These are phyloP conservation scores for Brettanomyces nanus DNA, from an alignment of 805 yeast species.

Conservation along the genomic window DNA sequence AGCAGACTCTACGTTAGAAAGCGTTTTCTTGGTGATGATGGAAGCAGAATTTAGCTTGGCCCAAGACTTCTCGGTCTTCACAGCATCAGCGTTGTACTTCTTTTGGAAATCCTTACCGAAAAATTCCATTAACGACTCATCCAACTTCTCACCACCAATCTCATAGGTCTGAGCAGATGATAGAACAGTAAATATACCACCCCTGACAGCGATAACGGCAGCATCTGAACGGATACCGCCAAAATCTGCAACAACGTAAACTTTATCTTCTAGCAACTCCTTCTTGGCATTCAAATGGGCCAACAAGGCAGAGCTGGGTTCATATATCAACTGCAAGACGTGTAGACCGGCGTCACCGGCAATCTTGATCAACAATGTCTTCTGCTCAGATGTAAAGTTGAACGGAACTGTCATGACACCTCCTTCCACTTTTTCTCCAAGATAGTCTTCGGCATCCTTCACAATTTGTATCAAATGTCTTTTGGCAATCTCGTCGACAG, in stretches of 20 bases:
- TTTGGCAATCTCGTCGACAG: conserved; percentile 70
- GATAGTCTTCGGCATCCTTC: conserved; percentile 86
- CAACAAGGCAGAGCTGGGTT: conserved; percentile 85
- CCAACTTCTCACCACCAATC: conserved; percentile 86
- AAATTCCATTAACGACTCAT: conserved; percentile 67
- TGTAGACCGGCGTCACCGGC: conserved; percentile 67
- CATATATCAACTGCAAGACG: conserved; percentile 81
- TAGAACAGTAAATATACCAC: conserved; percentile 84
- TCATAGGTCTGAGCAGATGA: conserved; percentile 76
- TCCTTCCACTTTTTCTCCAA: conserved; percentile 73
- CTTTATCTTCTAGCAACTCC: conserved; percentile 51
- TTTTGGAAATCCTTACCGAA: conserved; percentile 93
- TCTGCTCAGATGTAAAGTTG: conserved; percentile 70
- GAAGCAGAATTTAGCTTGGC: conserved; percentile 85
- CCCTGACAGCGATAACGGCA: conserved; percentile 87
- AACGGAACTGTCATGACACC: conserved; percentile 89
- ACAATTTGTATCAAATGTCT: conserved; percentile 80
- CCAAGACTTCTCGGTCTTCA: conserved; percentile 69
- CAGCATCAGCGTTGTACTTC: conserved; percentile 75
- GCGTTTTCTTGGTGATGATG: conserved; percentile 78
- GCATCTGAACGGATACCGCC: conserved; percentile 96
- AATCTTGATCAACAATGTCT: conserved; percentile 49
- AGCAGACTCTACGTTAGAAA: conserved; percentile 81
- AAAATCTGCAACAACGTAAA: conserved; percentile 89
- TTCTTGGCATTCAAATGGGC: conserved; percentile 60